These are phyloP conservation scores for Lentinus polychrous DNA, from an alignment of 1,284 basidiomycete genomes.

Conservation along the genomic window DNA sequence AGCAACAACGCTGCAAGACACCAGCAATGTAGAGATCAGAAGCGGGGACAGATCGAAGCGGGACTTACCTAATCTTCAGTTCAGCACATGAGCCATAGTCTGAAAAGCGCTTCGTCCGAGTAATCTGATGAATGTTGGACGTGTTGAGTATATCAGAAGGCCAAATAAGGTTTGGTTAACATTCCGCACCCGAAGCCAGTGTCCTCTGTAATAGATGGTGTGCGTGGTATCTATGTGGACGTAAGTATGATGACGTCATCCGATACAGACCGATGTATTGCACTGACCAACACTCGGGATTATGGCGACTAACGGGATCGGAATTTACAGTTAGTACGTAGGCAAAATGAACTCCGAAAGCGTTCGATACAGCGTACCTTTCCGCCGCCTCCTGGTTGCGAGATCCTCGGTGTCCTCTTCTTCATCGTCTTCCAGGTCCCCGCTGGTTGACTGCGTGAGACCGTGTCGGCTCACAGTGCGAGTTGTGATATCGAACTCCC, in stretches of 20 bases:
- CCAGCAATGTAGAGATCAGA: constrained; percentile 4
- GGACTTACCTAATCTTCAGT: constrained; percentile 68
- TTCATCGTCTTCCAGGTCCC: constrained; percentile 74
- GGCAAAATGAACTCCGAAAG: constrained; percentile 12
- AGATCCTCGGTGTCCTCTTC: constrained; percentile 43
- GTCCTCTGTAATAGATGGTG: constrained; percentile 80
- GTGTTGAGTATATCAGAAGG: constrained; percentile 18
- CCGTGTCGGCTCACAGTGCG: constrained; percentile 56
- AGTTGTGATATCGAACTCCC: constrained; percentile 83
- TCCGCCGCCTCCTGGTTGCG: constrained; percentile 57
- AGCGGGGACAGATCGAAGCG: constrained; percentile 12
- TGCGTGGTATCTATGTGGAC: constrained; percentile 63
- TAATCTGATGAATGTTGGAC: constrained; percentile 47
- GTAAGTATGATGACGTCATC: constrained; percentile 20
- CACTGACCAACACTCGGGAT: constrained; percentile 25
- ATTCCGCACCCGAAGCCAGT: constrained; percentile 68
- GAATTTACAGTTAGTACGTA: constrained; percentile 12
- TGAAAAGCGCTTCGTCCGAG: constrained; percentile 66
- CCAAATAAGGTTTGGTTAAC: constrained; percentile 10
- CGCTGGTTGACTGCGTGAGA: constrained; percentile 58
- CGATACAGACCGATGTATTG: not conserved
- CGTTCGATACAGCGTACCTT: constrained; percentile 43
- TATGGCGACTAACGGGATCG: constrained; percentile 19
- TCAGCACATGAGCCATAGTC: constrained; percentile 63
- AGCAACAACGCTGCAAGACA: constrained; percentile 59